These are phyloP conservation scores for Juglanconis oblonga DNA, from an alignment of 2,329 filamentous ascomycete species.

Conservation along the genomic window DNA sequence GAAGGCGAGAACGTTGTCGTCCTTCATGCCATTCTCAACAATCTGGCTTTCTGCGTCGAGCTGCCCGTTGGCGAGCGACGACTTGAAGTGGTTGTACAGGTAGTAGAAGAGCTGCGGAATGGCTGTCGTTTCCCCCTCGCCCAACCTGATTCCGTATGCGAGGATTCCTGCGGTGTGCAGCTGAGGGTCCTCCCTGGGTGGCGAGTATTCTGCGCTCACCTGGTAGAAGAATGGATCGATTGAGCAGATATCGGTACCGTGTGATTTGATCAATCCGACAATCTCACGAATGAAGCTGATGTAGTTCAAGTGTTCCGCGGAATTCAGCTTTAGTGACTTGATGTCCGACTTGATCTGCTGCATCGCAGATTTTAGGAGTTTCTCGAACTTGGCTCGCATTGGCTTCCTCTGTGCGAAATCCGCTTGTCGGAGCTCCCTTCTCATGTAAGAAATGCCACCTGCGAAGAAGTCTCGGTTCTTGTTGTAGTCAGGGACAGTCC, in stretches of 20 bases:
- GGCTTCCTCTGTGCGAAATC: constrained; percentile 32
- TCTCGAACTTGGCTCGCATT: constrained; percentile 39
- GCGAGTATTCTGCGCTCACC: constrained; percentile 54
- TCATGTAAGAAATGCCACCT: constrained; percentile 48
- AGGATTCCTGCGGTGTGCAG: constrained; percentile 54
- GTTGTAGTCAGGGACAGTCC: constrained; percentile 43
- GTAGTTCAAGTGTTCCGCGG: constrained; percentile 42
- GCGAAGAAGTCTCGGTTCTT: constrained; percentile 49
- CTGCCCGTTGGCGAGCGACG: constrained; percentile 47
- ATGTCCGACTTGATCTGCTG: constrained; percentile 53
- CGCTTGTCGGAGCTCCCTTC: constrained; percentile 41
- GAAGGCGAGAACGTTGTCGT: constrained; percentile 43
- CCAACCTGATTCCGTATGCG: constrained; percentile 53
- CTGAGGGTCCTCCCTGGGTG: constrained; percentile 52
- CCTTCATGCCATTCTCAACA: constrained; percentile 47
- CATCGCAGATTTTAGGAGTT: constrained; percentile 46
- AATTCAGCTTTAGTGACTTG: constrained; percentile 31
- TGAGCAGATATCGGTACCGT: constrained; percentile 50
- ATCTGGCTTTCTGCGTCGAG: constrained; percentile 45
- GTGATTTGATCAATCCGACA: constrained; percentile 51
- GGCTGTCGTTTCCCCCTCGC: constrained; percentile 48
- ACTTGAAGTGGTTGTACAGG: constrained; percentile 55
- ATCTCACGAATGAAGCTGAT: constrained; percentile 51
- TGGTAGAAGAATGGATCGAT: constrained; percentile 57
- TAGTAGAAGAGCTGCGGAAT: constrained; percentile 53